Base-by-base conservation (phyloP, 805 yeast genomes). In the Wickerhamiella brachini region DNA sequence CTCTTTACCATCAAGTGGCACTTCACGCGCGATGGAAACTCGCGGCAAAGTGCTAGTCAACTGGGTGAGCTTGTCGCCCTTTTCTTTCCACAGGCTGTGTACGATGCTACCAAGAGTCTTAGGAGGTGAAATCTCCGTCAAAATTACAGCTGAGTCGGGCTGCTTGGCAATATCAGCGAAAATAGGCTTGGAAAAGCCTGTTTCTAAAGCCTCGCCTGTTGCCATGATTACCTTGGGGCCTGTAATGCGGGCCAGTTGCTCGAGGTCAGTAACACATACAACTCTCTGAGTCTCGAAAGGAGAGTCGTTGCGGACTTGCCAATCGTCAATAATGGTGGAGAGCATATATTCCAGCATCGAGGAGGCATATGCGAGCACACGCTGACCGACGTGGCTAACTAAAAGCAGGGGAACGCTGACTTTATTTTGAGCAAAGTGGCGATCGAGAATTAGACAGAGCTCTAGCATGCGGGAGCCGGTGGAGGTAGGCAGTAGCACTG, bases 271-370 rank as follows among this genome's bases (percentile, higher is more conserved):
- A 70, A 55, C 78, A 67, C 49, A 80, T 69, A 60, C 82, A 78
- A 53, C 81, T 76, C 61, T 79, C 70, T 24, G 79, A 67, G 44
- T 84, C 77, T 85, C 94, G 62, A 90, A 89, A 1, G 97, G 95
- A 1, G 83, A 76, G 50, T 76, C 76, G 50, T 81, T 81, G 54
- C 77, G 74, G 7, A 75, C 70, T 60, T 87, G 95, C 90, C 95
- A 88, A 45, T 80, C 83, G 58, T 84, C 83, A 23, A 85, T 76
- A n/a, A 88, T 75, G n/a, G 81, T 75, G 0, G 90, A 77, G 0
- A 95, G 80, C 88, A 93, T 83, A 97, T 97, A 93, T 68, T 93
- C 98, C 26, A 90, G 68, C 82, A 93, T 84, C 51, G 88, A 83
- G 13, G 86, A 78, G 0, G 97, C 95, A 62, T 84, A 86, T 23